Conservation (phyloP, 2,329 filamentous ascomycete species). For the Ilyonectria mors-panacis region DNA sequence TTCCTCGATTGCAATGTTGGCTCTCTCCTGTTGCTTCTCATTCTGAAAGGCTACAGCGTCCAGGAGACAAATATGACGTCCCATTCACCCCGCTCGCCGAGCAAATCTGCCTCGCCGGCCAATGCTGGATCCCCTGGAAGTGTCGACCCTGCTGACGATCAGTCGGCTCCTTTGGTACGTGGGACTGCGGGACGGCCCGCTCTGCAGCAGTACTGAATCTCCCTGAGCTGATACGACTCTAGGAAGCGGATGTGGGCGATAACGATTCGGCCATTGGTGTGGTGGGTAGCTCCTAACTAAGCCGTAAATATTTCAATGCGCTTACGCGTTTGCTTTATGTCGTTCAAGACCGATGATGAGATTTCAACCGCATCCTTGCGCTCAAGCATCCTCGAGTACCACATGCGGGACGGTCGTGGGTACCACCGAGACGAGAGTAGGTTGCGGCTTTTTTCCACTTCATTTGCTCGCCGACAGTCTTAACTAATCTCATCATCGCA, state of each 20-base stretch:
- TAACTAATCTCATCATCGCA: neutral
- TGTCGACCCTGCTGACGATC: neutral
- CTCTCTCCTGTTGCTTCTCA: neutral
- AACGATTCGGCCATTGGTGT: slow-evolving; percentile 27
- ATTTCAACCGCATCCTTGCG: slow-evolving; percentile 35
- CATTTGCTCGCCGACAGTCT: neutral
- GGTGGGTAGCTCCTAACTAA: neutral
- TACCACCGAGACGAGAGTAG: slow-evolving; percentile 31
- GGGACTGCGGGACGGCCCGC: slow-evolving; percentile 2
- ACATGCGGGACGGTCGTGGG: slow-evolving; percentile 30
- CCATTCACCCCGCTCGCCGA: neutral
- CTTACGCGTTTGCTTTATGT: neutral
- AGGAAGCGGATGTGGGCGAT: slow-evolving; percentile 11
- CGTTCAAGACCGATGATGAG: slow-evolving; percentile 19
- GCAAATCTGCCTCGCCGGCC: neutral
- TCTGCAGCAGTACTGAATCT: neutral
- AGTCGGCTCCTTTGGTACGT: neutral
- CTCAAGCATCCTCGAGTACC: slow-evolving; percentile 35
- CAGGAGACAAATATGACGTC: neutral
- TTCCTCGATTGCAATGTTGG: neutral
- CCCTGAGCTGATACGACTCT: neutral
- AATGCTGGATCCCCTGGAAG: neutral
- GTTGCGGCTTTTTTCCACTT: rapidly evolving
- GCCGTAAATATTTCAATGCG: neutral
- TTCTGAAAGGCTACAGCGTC: neutral